Conservation (phyloP, 176 grass and related monocot species). For the Carex kokanica region DNA sequence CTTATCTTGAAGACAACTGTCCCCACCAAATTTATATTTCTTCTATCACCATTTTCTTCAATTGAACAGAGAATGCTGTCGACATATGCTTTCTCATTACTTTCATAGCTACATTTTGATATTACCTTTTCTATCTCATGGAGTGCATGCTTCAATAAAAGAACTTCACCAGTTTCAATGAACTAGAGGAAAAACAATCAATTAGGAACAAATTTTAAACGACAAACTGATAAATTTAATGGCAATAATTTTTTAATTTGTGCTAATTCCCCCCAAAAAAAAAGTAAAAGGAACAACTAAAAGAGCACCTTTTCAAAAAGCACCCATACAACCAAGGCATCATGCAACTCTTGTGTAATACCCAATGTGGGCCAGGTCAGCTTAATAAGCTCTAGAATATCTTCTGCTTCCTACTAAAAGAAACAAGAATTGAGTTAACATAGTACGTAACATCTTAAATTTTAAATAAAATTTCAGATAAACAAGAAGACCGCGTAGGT, state of each 20-base stretch:
- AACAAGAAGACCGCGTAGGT: slow-evolving; percentile 9
- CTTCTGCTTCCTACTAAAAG: slow-evolving; percentile 74
- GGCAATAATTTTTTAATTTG: slow-evolving; percentile 8
- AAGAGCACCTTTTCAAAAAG: slow-evolving; percentile 66
- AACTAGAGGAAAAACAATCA: slow-evolving; percentile 48
- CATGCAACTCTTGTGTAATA: slow-evolving; percentile 66
- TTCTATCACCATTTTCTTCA: slow-evolving; percentile 37
- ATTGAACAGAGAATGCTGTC: slow-evolving; percentile 64
- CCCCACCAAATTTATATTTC: slow-evolving; percentile 55
- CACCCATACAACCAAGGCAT: slow-evolving; percentile 62
- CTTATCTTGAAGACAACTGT: slow-evolving; percentile 55
- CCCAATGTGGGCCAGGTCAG: slow-evolving; percentile 76
- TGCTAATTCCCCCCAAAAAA: neutral
- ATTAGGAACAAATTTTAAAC: slow-evolving; percentile 30
- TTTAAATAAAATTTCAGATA: slow-evolving; percentile 17
- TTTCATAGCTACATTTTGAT: slow-evolving; percentile 37
- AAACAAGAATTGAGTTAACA: slow-evolving; percentile 32
- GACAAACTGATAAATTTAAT: slow-evolving; percentile 11
- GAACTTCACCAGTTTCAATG: slow-evolving; percentile 55
- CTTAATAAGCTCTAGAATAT: slow-evolving; percentile 63
- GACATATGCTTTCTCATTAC: slow-evolving; percentile 52
- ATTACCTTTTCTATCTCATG: slow-evolving; percentile 49
- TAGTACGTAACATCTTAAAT: slow-evolving; percentile 24
- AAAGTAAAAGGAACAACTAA: slow-evolving; percentile 8
- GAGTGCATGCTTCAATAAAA: slow-evolving; percentile 60